Evolutionary conservation across 2,329 filamentous ascomycete species (phyloP), one percentile per base, ranked within the genome.

Genomic region (Penicillium sp.): DNA sequence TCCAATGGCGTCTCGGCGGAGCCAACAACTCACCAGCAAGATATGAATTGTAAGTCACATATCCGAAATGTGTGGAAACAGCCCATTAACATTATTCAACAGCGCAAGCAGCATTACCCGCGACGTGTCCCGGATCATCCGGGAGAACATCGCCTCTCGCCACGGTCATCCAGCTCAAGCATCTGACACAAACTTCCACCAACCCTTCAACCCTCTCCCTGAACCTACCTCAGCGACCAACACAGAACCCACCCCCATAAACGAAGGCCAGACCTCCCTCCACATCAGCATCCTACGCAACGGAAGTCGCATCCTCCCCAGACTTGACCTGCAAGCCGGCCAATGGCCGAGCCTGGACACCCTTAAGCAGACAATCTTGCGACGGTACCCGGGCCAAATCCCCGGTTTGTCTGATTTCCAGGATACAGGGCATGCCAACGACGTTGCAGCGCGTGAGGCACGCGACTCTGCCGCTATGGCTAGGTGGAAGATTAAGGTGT

Each of bases 51-150:
- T 73, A 67, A 46, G 70, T 64, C 40, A 43, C 33, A n/a, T 2
- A 9, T 16, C 3, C 14, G 7, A 42, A 37, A 30, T 2, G 1
- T 30, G 13, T 31, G 3, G 14, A 31, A 27, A 4, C 2, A 13
- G 33, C 27, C 39, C 36, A 34, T 48, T 68, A 53, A 70, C 53
- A 29, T 11, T n/a, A 13, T n/a, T 30, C 16, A 52, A 56, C 51
- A 73, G 71, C 60, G 71, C 70, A 16, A 70, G 64, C 40, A 68
- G 69, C 29, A 72, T 73, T 34, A 70, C 67, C 25, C 69, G 68
- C 25, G 71, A 73, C 31, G 60, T 72, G 25, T 68, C 69, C 12
- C 69, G 69, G 14, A 66, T 73, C n/a, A 71, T 73, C 41, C 68
- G 67, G 30, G 68, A 72, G 33, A 68, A 53, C 30, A 56, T 73